Percentiles rank a stretch among this genome's conserved stretches.
Conservation (phyloP, 352 stramenopile genomes). For the Phytophthora fragariaefolia region DNA sequence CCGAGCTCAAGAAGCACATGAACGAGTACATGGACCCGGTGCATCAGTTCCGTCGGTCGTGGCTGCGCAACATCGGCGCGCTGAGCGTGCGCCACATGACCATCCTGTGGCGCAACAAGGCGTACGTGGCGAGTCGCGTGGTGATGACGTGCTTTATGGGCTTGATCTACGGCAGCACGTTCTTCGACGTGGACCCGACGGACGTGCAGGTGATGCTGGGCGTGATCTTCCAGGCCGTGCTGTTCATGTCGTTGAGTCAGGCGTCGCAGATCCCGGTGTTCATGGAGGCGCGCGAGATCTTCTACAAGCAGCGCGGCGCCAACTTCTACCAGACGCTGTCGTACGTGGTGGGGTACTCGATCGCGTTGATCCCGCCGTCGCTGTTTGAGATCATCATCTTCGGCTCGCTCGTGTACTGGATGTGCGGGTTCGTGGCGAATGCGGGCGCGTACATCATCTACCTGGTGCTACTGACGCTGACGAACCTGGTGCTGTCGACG, state of each 20-base stretch:
- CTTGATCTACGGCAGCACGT: slow-evolving; percentile 9
- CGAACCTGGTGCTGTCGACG: slow-evolving; percentile 7
- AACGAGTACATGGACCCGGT: slow-evolving; percentile 24
- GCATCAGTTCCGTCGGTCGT: slow-evolving; percentile 27
- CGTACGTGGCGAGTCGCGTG: slow-evolving; percentile 25
- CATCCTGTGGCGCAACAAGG: slow-evolving; percentile 45
- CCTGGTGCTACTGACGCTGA: slow-evolving; percentile 5
- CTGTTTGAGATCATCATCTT: slow-evolving; percentile 50
- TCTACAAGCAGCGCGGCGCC: slow-evolving; percentile 12
- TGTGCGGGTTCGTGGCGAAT: slow-evolving; percentile 61
- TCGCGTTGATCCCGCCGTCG: slow-evolving; percentile 11
- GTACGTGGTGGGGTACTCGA: slow-evolving; percentile 11
- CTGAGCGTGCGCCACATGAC: slow-evolving; percentile 47
- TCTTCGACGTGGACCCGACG: slow-evolving; percentile 6
- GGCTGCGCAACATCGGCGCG: slow-evolving; percentile 18
- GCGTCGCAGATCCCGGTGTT: slow-evolving; percentile 11
- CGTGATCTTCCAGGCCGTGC: slow-evolving; percentile 12
- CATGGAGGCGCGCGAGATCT: slow-evolving; percentile 14
- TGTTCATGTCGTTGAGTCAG: slow-evolving; percentile 16
- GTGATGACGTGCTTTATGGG: slow-evolving; percentile 24
- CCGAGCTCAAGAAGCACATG: slow-evolving; percentile 23
- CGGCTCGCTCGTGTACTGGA: slow-evolving; percentile 86
- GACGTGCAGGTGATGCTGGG: slow-evolving; percentile 11
- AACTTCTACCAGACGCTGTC: slow-evolving; percentile 16
- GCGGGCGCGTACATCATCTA: slow-evolving; percentile 15